These are phyloP conservation scores for Trifolium dubium DNA, from an alignment of 306 rosid genomes.

Conservation along the genomic window DNA sequence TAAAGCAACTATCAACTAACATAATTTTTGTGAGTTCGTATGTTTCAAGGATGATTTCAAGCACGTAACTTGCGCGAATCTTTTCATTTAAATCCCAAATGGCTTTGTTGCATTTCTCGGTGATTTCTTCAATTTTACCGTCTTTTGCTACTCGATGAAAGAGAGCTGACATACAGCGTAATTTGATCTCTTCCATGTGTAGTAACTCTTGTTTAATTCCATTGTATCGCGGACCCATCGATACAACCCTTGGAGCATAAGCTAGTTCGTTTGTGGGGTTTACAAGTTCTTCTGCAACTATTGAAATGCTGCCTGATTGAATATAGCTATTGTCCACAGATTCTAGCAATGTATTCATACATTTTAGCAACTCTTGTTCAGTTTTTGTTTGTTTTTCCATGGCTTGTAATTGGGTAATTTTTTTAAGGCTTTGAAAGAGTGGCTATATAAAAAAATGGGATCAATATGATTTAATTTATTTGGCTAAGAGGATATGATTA, in stretches of 20 bases:
- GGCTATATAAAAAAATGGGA: too few species aligned
- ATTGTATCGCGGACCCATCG: background rate
- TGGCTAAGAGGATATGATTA: background rate
- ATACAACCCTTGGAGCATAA: conserved; percentile 11
- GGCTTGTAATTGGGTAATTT: background rate
- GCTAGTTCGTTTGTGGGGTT: background rate
- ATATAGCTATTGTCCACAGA: too few species aligned
- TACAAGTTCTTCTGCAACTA: conserved; percentile 3
- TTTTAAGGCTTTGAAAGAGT: background rate
- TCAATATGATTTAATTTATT: background rate
- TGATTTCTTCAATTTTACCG: background rate
- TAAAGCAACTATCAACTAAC: conserved; percentile 37
- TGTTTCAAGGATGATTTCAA: background rate
- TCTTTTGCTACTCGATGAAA: background rate
- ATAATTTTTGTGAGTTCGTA: conserved; percentile 29
- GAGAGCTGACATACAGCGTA: background rate
- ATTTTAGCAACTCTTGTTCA: too few species aligned
- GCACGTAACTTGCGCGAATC: conserved; percentile 18
- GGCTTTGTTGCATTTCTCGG: background rate
- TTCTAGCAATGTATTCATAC: background rate
- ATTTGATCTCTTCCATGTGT: conserved; percentile 29
- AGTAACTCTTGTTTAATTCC: background rate
- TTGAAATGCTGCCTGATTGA: background rate
- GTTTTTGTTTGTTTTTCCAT: too few species aligned
- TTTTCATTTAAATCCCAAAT: background rate